Evolutionary conservation across 805 yeast genomes (phyloP), one percentile per base, ranked within the genome.

Genomic region (Ogataea pilisensis): DNA sequence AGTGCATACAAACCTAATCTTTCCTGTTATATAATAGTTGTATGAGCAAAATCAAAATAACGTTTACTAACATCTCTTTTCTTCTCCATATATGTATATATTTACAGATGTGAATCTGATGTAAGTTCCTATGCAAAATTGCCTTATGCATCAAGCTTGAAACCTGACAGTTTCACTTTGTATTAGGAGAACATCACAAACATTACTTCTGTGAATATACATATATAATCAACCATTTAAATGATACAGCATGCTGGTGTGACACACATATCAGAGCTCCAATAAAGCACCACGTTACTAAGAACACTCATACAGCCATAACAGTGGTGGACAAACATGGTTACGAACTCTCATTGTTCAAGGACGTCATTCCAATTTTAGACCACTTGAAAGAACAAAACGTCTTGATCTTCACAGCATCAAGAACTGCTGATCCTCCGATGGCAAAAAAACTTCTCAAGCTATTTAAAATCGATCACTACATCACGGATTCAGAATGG

Each of bases 391-490:
- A 63, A 24, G 62, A 62, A 1, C 63, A 76, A 16, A 61, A 63
- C 2, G 79, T 81, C 7, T 62, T 58, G 26, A 70, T 85, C 1
- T 72, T 82, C 22, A 79, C 82, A 3, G 96, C 96, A 0, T 82
- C 91, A 20, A 68, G 95, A 50, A 88, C 96, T 0, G 76, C 77
- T 45, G 76, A 87, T 1, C 95, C 95, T 0, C 68, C 73, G n/a
- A 65, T 83, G n/a, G 96, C 96, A 2, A 69, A 69, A 47, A 75
- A 78, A 39, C 60, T 88, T 54, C 62, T 87, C 38, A 65, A 70
- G 8, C 58, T 71, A 42, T 68, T 84, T 27, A 68, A 72, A 28
- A 62, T 87, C 1, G 72, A 73, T 32, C 53, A 66, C 11, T 68
- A 65, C 37, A 81, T 87, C 48, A 79, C 76, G 46, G 73, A 71